These are phyloP conservation scores for Pestalotiopsis sp. DNA, from an alignment of 2,329 filamentous ascomycete genomes.

Conservation along the genomic window DNA sequence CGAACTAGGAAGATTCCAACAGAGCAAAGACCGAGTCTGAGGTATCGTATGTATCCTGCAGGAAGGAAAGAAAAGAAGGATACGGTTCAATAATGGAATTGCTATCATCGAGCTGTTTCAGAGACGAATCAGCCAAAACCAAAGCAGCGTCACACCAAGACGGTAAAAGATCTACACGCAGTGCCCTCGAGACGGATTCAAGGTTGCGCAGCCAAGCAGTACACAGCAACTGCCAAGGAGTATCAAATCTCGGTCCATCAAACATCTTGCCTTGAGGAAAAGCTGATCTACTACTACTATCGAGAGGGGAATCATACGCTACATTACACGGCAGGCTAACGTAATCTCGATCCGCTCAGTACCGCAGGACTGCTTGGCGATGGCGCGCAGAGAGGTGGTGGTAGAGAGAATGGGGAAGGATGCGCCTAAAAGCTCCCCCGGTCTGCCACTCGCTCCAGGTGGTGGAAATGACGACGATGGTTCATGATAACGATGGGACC, in stretches of 20 bases:
- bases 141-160: not conserved
- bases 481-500: not conserved
- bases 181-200: not conserved
- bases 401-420: not conserved
- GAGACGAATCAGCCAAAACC: not conserved
- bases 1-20: not conserved
- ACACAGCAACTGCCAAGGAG: constrained; percentile 2
- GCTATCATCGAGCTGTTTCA: not conserved
- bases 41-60: not conserved
- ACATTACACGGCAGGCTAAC: not conserved
- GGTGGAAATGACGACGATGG: not conserved
- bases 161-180: not conserved
- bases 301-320: not conserved
- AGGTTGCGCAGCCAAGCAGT: constrained; percentile 9
- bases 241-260: constrained; percentile 7
- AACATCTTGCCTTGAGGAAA: not conserved
- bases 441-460: not conserved
- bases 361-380: not conserved
- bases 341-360: not conserved
- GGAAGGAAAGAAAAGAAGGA: not conserved
- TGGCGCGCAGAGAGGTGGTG: not conserved
- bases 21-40: not conserved
- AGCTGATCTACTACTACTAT: not conserved
- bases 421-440: not conserved
- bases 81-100: not conserved